Conservation (phyloP, 805 yeast genomes). For the Saturnispora mendoncae region DNA sequence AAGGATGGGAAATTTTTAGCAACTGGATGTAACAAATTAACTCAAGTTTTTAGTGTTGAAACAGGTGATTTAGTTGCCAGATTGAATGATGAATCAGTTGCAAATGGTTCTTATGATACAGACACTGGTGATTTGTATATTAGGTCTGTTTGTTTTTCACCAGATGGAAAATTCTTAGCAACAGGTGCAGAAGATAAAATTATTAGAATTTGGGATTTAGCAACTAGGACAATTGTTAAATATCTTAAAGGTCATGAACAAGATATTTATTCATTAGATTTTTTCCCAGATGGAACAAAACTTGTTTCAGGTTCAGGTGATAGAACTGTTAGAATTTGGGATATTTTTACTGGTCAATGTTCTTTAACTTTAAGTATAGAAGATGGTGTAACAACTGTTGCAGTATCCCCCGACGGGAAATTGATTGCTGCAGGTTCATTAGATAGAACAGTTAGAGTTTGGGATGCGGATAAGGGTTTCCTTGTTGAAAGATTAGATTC, state of each 20-base stretch:
- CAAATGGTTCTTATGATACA: slow-evolving; percentile 40
- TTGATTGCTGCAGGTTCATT: slow-evolving; percentile 93
- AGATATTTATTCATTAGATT: slow-evolving; percentile 92
- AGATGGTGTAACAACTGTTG: slow-evolving; percentile 97
- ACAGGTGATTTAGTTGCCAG: slow-evolving; percentile 86
- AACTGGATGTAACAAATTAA: slow-evolving; percentile 93
- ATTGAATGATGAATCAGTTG: slow-evolving; percentile 67
- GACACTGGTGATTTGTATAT: slow-evolving; percentile 81
- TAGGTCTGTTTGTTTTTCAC: slow-evolving; percentile 92
- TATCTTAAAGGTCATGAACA: slow-evolving; percentile 92
- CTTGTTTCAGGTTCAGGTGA: slow-evolving; percentile 95
- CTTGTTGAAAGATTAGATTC: slow-evolving; percentile 87
- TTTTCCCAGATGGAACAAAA: slow-evolving; percentile 88
- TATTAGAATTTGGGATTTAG: slow-evolving; percentile 93
- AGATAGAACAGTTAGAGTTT: slow-evolving; percentile 90
- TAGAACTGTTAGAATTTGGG: slow-evolving; percentile 95
- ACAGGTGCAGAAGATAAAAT: slow-evolving; percentile 89
- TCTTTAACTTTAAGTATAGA: slow-evolving; percentile 82
- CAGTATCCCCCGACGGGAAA: slow-evolving; percentile 91
- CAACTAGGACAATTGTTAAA: slow-evolving; percentile 74
- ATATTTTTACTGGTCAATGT: slow-evolving; percentile 81
- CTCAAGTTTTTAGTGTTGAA: slow-evolving; percentile 87
- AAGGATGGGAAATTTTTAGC: slow-evolving; percentile 88
- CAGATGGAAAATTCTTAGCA: slow-evolving; percentile 87
- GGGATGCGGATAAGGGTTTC: slow-evolving; percentile 92